Evolutionary conservation across 768 basidiomycete genomes (phyloP).

Genomic region (Leccinum rimulosum): DNA sequence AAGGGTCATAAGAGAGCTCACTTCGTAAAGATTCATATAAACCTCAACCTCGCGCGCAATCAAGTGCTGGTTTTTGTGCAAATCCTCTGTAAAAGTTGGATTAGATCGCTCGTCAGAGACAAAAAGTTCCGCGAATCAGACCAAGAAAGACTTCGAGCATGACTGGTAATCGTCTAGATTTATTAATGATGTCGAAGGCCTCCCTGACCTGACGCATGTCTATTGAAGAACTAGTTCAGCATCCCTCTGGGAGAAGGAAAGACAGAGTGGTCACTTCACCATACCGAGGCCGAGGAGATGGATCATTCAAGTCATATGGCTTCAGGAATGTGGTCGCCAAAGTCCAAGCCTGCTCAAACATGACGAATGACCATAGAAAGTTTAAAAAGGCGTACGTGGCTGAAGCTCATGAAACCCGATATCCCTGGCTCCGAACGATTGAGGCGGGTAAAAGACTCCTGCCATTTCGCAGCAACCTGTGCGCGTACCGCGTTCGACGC

Average conservation of each 20-base stretch:
- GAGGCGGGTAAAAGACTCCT: constrained; percentile 63
- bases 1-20: constrained; percentile 25
- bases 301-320: constrained; percentile 50
- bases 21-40: constrained; percentile 64
- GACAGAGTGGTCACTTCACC: constrained; percentile 20
- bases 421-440: constrained; percentile 61
- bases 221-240: constrained; percentile 17
- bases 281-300: constrained; percentile 27
- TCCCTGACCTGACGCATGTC: constrained; percentile 50
- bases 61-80: constrained; percentile 56
- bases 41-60: constrained; percentile 58
- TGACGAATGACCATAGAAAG: neutral
- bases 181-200: constrained; percentile 59
- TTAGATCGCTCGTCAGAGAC: neutral
- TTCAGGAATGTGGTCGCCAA: constrained; percentile 51
- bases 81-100: constrained; percentile 46
- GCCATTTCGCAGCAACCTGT: constrained; percentile 70
- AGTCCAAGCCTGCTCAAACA: constrained; percentile 55
- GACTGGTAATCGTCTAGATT: constrained; percentile 56
- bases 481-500: constrained; percentile 60
- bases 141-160: constrained; percentile 73
- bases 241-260: neutral
- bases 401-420: constrained; percentile 61
- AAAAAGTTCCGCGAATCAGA: constrained; percentile 29
- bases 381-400: constrained; percentile 42